Base-by-base conservation (phyloP, 1,284 basidiomycete species). In the Heterobasidion irregulare region DNA sequence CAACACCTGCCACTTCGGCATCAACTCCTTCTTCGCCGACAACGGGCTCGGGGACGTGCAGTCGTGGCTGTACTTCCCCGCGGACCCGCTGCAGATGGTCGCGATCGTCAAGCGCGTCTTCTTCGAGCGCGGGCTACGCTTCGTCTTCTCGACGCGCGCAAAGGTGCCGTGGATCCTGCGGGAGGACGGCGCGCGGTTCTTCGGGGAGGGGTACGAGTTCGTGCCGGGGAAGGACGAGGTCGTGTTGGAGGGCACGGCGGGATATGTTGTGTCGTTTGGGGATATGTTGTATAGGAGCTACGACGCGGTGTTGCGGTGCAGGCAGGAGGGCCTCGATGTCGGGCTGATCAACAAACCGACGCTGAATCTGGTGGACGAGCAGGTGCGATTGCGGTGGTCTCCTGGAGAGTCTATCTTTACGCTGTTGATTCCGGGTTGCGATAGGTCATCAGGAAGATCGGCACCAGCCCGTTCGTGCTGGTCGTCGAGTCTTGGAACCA, bases 81-180 rank as follows among this genome's bases (percentile, higher is more conserved):
- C 88, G 7, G 90, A 93, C 64, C 71, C 85, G 9, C 67, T 79
- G 38, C 90, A 93, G 68, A 93, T 93, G 90, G 70, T 78, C 49
- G 86, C 88, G 32, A 72, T 92, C 65, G 75, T 93, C 60, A 71
- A 85, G 59, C 77, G 77, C 41, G 86, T 92, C 41, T 91, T 93
- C 75, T 92, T 90, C 69, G 79, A 92, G 57, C 79, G 79, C 47
- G 90, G 91, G 19, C 53, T 92, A 16, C 84, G 89, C 55, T 92
- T 92, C 70, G 74, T 93, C 63, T 92, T 92, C 73, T 92, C 89
- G 8, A 92, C 90, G 6, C 86, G 91, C 55, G 81, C 90, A 35
- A 93, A 92, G 70, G 86, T 92, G 8, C 90, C 91, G 18, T 92
- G 82, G 72, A 86, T 93, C 66, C 79, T 92, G 59, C 90, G 86